Evolutionary conservation across 306 rosid genomes (phyloP).

Genomic region (Alnus rubra): DNA sequence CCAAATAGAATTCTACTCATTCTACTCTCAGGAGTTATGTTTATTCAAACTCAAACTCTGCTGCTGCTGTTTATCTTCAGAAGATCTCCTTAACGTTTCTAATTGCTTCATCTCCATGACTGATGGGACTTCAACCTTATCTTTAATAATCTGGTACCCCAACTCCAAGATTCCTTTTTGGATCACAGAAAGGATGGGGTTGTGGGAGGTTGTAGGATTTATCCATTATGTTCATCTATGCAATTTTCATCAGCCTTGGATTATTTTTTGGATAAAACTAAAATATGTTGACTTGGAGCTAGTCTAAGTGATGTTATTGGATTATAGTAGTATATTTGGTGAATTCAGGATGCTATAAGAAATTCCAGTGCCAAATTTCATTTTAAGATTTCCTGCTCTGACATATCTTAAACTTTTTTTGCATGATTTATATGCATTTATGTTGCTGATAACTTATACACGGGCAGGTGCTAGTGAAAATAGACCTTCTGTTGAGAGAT

Average conservation of each 20-base stretch:
- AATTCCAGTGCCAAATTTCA: neutral
- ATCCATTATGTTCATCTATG: neutral
- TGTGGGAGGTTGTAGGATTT: neutral
- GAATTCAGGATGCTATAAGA: neutral
- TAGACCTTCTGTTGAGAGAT: slow-evolving; percentile 54
- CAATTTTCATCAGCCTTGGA: neutral
- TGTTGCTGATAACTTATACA: slow-evolving; percentile 16
- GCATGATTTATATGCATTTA: neutral
- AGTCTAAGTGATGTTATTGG: neutral
- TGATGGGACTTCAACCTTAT: too few species aligned
- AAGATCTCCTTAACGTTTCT: too few species aligned
- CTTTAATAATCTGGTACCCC: neutral
- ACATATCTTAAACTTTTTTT: neutral
- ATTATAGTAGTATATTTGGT: neutral
- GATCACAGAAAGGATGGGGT: neutral
- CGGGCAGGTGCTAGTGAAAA: slow-evolving; percentile 48
- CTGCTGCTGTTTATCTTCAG: too few species aligned
- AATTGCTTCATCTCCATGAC: too few species aligned
- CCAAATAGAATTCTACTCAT: too few species aligned
- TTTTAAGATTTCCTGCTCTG: neutral
- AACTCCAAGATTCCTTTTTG: neutral
- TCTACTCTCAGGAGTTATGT: too few species aligned
- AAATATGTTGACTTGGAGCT: neutral
- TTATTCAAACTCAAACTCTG: too few species aligned
- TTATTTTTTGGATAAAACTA: neutral